A percentile compares a stretch with the other conserved stretches of the same genome.
phyloP scores from a whole-genome alignment of 2,329 filamentous ascomycete genomes.

The Knufia petricola region DNA sequence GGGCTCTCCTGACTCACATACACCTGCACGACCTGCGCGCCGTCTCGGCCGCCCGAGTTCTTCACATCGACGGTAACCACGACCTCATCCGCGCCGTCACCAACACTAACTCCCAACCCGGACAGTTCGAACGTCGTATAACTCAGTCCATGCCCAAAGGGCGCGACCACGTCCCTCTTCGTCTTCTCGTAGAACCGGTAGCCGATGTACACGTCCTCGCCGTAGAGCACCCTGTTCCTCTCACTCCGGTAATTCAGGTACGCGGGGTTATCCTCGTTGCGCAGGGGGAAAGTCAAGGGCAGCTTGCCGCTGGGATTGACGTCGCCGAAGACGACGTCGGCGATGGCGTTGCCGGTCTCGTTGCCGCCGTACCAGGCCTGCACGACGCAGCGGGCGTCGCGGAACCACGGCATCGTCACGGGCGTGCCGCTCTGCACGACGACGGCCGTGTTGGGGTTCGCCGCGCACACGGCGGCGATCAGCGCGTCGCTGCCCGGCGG shows the following conservation, averaged over 20 bases:
- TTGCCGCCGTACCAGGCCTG: constrained; percentile 86
- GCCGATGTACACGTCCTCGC: constrained; percentile 71
- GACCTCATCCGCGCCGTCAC: constrained; percentile 39
- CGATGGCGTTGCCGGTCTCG: constrained; percentile 71
- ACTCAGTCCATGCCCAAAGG: constrained; percentile 70
- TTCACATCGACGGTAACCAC: constrained; percentile 39
- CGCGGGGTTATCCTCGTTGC: constrained; percentile 60
- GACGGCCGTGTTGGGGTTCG: constrained; percentile 60
- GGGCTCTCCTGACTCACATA: constrained; percentile 40
- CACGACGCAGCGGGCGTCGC: constrained; percentile 47
- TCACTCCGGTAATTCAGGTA: constrained; percentile 67
- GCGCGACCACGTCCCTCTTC: constrained; percentile 57
- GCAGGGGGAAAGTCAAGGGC: constrained; percentile 61
- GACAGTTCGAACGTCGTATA: constrained; percentile 61
- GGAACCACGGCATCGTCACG: constrained; percentile 41
- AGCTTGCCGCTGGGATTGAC: constrained; percentile 67
- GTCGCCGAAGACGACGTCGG: constrained; percentile 65
- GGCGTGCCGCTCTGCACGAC: constrained; percentile 72
- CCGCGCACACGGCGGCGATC: constrained; percentile 54
- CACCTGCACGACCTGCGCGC: constrained; percentile 46
- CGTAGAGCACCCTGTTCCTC: constrained; percentile 62
- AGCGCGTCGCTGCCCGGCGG: constrained; percentile 44
- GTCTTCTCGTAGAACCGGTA: constrained; percentile 71
- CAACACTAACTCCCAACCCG: constrained; percentile 37
- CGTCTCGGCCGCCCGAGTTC: constrained; percentile 46